phyloP scores from a whole-genome alignment of 2,329 filamentous ascomycete genomes.

The Paecilomyces formosus region DNA sequence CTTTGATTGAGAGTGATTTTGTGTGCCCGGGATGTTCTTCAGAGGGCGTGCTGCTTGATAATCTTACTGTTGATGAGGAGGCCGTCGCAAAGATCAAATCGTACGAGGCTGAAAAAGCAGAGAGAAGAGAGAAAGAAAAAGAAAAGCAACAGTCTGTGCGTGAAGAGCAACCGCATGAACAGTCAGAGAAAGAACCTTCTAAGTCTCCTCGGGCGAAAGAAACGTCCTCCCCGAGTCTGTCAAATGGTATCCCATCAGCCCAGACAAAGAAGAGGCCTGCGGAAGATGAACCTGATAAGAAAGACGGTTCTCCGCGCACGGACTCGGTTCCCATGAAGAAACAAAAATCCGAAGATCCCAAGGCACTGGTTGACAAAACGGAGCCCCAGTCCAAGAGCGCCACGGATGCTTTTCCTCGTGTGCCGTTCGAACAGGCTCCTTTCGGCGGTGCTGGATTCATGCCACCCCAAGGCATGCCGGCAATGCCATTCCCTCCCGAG shows the following conservation, averaged over 20 bases:
- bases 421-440: constrained; percentile 28
- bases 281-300: constrained; percentile 54
- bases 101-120: constrained; percentile 53
- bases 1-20: constrained; percentile 96
- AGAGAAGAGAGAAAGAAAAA: constrained; percentile 37
- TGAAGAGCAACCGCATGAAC: constrained; percentile 13
- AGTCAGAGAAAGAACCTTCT: constrained; percentile 7
- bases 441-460: constrained; percentile 24
- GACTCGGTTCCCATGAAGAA: constrained; percentile 31
- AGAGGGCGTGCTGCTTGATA: constrained; percentile 87
- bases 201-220: constrained; percentile 8
- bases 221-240: constrained; percentile 23
- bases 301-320: constrained; percentile 51
- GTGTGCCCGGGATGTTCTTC: constrained; percentile 86
- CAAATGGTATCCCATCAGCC: constrained; percentile 22
- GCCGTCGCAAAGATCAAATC: constrained; percentile 69
- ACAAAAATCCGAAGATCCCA: constrained; percentile 35
- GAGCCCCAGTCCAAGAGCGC: constrained; percentile 11
- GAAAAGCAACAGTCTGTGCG: constrained; percentile 25
- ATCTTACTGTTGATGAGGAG: constrained; percentile 76
- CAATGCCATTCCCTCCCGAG: constrained; percentile 26
- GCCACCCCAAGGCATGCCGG: constrained; percentile 21
- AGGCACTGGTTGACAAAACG: constrained; percentile 4
- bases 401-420: constrained; percentile 8
- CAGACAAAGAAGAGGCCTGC: constrained; percentile 73